Conservation (phyloP, 1,284 basidiomycete genomes). For the Bothia castanella region DNA sequence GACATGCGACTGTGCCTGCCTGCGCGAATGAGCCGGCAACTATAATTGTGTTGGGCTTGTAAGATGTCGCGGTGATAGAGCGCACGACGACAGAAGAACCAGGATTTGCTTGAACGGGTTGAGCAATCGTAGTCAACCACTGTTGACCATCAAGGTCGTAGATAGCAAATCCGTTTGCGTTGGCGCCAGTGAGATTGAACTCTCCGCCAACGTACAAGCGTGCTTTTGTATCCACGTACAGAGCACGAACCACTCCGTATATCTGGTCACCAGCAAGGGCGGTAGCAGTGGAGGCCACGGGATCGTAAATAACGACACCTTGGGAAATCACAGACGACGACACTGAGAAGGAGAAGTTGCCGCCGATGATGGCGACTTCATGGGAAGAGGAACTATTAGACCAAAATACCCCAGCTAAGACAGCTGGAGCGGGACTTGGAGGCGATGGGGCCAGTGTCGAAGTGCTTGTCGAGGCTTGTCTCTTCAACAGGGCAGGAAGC, state of each 20-base stretch:
- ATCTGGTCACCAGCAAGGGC: constrained; percentile 59
- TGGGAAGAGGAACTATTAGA: constrained; percentile 67
- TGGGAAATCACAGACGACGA: constrained; percentile 43
- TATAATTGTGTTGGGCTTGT: constrained; percentile 64
- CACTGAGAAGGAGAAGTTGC: constrained; percentile 76
- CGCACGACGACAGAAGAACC: constrained; percentile 67
- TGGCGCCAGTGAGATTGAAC: constrained; percentile 56
- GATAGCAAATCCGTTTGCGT: constrained; percentile 64
- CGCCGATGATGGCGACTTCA: constrained; percentile 79
- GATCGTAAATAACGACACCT: constrained; percentile 76
- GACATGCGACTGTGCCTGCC: constrained; percentile 75
- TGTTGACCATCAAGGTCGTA: constrained; percentile 65
- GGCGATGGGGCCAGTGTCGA: constrained; percentile 53
- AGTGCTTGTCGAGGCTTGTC: constrained; percentile 45
- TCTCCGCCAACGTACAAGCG: constrained; percentile 79
- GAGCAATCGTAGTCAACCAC: constrained; percentile 59
- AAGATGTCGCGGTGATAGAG: constrained; percentile 63
- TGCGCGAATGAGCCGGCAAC: constrained; percentile 84
- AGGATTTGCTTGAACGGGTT: constrained; percentile 52
- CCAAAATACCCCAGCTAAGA: constrained; percentile 89
- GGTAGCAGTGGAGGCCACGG: constrained; percentile 45
- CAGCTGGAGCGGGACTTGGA: constrained; percentile 67
- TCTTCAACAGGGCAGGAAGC: constrained; percentile 48
- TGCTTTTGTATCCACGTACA: constrained; percentile 62
- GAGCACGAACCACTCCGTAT: constrained; percentile 68